phyloP scores from a whole-genome alignment of 176 grass and related monocot genomes.

The Avena insularis region DNA sequence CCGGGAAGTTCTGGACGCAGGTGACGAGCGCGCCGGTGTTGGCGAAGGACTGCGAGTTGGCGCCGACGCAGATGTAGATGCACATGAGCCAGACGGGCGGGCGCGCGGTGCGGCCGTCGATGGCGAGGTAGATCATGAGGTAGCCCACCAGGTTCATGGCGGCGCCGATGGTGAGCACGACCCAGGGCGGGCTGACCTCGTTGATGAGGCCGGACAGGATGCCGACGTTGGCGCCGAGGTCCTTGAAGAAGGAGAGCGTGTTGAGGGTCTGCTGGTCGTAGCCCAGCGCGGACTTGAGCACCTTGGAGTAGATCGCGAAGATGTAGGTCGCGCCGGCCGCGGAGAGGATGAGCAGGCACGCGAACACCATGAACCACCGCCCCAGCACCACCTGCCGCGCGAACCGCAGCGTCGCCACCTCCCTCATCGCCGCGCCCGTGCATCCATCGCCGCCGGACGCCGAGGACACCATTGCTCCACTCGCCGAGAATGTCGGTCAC shows the following conservation, averaged over 20 bases:
- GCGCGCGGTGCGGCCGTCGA: slow-evolving; percentile 55
- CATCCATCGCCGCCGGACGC: slow-evolving; percentile 7
- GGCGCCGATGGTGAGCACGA: slow-evolving; percentile 66
- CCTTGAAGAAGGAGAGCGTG: slow-evolving; percentile 74
- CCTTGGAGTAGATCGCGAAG: slow-evolving; percentile 78
- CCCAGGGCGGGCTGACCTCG: slow-evolving; percentile 77
- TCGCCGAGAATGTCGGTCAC: neutral
- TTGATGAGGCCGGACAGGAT: slow-evolving; percentile 78
- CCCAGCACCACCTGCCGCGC: slow-evolving; percentile 58
- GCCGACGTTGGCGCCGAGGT: slow-evolving; percentile 58
- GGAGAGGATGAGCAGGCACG: slow-evolving; percentile 71
- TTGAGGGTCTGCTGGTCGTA: slow-evolving; percentile 81
- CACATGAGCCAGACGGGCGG: slow-evolving; percentile 75
- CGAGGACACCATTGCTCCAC: slow-evolving; percentile 46
- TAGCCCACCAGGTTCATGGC: slow-evolving; percentile 74
- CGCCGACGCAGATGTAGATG: slow-evolving; percentile 74
- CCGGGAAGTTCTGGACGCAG: slow-evolving; percentile 81
- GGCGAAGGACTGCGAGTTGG: slow-evolving; percentile 79
- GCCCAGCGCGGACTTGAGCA: slow-evolving; percentile 53
- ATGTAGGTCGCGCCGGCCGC: slow-evolving; percentile 73
- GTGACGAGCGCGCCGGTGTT: slow-evolving; percentile 81
- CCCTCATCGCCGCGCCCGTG: neutral
- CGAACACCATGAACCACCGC: slow-evolving; percentile 79
- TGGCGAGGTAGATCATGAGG: slow-evolving; percentile 84
- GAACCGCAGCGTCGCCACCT: slow-evolving; percentile 46